Evolutionary conservation across 73 alveolate genomes (phyloP).

Genomic region (Halteria grandinella): DNA sequence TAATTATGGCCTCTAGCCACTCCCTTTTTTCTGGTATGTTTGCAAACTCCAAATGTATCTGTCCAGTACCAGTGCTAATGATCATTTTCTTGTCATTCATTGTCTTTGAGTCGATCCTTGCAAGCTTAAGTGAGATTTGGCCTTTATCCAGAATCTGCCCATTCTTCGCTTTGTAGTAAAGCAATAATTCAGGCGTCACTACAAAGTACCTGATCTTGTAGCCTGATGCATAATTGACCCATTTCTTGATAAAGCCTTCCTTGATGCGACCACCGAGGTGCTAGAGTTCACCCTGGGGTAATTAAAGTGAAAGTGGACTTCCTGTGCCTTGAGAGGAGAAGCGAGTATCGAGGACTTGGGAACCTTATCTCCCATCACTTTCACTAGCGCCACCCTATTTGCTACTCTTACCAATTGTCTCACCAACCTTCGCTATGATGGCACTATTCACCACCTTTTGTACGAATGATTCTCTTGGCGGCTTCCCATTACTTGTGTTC

Average conservation of each 20-base stretch:
- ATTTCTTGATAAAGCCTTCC: slow-evolving; percentile 46
- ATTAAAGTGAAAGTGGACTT: no score
- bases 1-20: slow-evolving; percentile 55
- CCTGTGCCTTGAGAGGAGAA: no score
- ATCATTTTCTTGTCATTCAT: slow-evolving; percentile 43
- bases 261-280: no score
- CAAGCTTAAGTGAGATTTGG: slow-evolving; percentile 38
- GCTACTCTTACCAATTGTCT: no score
- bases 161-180: slow-evolving; percentile 47
- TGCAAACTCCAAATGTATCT: slow-evolving; percentile 22
- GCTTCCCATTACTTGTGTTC: no score
- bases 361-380: no score
- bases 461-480: no score
- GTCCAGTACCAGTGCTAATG: slow-evolving; percentile 45
- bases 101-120: slow-evolving; percentile 30
- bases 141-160: slow-evolving; percentile 40
- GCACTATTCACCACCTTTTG: no score
- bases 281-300: no score
- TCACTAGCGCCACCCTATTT: no score
- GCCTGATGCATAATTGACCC: slow-evolving; percentile 47
- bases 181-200: slow-evolving; percentile 17
- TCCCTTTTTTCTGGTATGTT: slow-evolving; percentile 47
- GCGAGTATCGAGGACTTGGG: no score
- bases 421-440: no score
- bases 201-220: slow-evolving; percentile 51